Conservation (phyloP, 768 basidiomycete genomes). For the Mycena albidolilacea region DNA sequence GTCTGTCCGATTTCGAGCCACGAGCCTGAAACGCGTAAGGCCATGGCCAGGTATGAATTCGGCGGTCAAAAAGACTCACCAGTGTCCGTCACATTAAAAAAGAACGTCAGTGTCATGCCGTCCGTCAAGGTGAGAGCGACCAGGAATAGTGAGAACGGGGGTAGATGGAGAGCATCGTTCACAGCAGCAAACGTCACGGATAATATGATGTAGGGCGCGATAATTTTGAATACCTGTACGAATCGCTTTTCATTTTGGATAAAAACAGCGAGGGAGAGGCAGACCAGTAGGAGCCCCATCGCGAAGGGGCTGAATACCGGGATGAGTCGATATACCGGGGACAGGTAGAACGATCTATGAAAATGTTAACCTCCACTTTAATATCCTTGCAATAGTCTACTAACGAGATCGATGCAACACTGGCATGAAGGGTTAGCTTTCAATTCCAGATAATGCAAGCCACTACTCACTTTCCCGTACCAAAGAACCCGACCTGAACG, state of each 20-base stretch:
- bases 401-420: conserved; percentile 88
- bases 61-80: conserved; percentile 54
- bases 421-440: conserved; percentile 44
- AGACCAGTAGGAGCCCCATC: conserved; percentile 82
- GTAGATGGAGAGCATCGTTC: conserved; percentile 76
- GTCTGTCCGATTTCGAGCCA: conserved; percentile 94
- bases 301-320: conserved; percentile 90
- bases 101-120: conserved; percentile 88
- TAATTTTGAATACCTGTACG: conserved; percentile 82
- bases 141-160: conserved; percentile 86
- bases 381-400: conserved; percentile 44
- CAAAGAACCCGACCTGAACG: conserved; percentile 90
- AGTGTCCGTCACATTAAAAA: conserved; percentile 86
- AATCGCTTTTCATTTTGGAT: background rate
- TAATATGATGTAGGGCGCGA: conserved; percentile 85
- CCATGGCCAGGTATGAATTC: background rate
- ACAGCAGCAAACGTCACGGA: conserved; percentile 78
- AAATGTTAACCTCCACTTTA: background rate
- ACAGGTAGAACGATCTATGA: conserved; percentile 84
- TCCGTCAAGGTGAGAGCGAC: conserved; percentile 84
- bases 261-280: conserved; percentile 35
- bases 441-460: background rate
- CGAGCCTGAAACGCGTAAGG: conserved; percentile 62
- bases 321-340: conserved; percentile 89
- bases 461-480: conserved; percentile 81